Conservation (phyloP, 371 early-diverging fungal genomes). For the Polyrhizophydium stewartii region DNA sequence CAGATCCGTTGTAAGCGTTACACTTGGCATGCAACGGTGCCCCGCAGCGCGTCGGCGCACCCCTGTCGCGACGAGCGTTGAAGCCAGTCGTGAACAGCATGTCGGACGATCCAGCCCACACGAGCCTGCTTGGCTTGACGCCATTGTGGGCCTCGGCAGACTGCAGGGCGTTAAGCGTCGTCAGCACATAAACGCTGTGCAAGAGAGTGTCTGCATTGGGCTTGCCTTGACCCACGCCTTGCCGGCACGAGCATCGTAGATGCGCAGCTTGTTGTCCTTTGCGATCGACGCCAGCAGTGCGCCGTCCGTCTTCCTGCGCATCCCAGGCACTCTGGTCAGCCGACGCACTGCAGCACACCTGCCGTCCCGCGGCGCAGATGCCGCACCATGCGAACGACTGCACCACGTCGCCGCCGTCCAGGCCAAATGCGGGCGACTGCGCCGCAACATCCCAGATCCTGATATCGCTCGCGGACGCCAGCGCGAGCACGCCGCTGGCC, state of each 20-base stretch:
- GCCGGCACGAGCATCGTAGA: slow-evolving; percentile 61
- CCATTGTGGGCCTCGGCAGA: slow-evolving; percentile 28
- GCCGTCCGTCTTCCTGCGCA: slow-evolving; percentile 54
- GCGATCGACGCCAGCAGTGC: slow-evolving; percentile 48
- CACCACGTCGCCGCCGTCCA: slow-evolving; percentile 26
- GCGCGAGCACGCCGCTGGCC: slow-evolving; percentile 40
- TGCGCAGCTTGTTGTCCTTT: slow-evolving; percentile 47
- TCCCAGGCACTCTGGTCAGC: no score
- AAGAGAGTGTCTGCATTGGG: no score
- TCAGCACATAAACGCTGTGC: no score
- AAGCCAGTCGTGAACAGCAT: slow-evolving; percentile 64
- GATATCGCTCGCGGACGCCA: slow-evolving; percentile 46
- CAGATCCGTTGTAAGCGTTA: background rate
- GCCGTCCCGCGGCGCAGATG: no score
- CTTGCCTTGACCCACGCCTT: background rate
- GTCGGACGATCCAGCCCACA: slow-evolving; percentile 64
- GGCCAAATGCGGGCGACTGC: slow-evolving; percentile 11
- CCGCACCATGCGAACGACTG: slow-evolving; percentile 48
- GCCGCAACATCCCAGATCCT: slow-evolving; percentile 64
- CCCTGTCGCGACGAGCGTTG: slow-evolving; percentile 53
- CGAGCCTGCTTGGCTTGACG: slow-evolving; percentile 58
- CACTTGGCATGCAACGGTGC: background rate
- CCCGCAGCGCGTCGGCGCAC: slow-evolving; percentile 1
- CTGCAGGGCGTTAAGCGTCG: no score
- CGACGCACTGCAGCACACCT: no score